Conservation (phyloP, 306 rosid genomes). For the Vigna mungo region DNA sequence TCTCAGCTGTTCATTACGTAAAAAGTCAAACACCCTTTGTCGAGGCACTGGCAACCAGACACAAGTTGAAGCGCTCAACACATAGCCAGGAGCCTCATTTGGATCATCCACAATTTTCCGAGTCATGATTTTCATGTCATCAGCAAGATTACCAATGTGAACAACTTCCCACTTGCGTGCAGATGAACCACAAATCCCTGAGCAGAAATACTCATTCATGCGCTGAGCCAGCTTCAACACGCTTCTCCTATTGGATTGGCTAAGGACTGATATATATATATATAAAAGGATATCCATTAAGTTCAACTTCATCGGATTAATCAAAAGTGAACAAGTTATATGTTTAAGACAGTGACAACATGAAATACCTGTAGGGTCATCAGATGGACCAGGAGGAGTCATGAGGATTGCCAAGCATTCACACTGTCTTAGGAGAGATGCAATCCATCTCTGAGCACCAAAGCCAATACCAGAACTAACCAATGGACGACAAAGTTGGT, state of each 20-base stretch:
- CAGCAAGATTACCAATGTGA: slow-evolving; percentile 49
- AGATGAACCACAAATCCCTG: slow-evolving; percentile 71
- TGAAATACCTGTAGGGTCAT: slow-evolving; percentile 61
- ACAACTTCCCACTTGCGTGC: slow-evolving; percentile 67
- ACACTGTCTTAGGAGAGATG: slow-evolving; percentile 82
- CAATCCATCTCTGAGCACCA: slow-evolving; percentile 89
- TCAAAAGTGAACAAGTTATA: slow-evolving; percentile 9
- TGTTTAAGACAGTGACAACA: not conserved
- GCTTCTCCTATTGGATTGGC: slow-evolving; percentile 57
- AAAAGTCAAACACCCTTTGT: slow-evolving; percentile 64
- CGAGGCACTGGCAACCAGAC: slow-evolving; percentile 77
- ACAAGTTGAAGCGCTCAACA: slow-evolving; percentile 81
- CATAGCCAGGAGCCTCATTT: slow-evolving; percentile 66
- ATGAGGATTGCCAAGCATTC: slow-evolving; percentile 64
- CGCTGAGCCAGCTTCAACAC: slow-evolving; percentile 76
- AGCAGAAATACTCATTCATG: slow-evolving; percentile 74
- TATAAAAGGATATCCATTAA: slow-evolving; percentile 22
- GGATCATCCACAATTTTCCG: slow-evolving; percentile 59
- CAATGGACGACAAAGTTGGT: slow-evolving; percentile 64
- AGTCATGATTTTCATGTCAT: slow-evolving; percentile 69
- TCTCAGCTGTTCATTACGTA: slow-evolving; percentile 62
- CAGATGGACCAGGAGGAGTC: slow-evolving; percentile 51
- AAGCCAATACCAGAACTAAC: slow-evolving; percentile 72
- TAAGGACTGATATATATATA: slow-evolving; percentile 50
- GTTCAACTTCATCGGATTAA: not conserved